Base-by-base conservation (phyloP, 352 stramenopile genomes). In the Phytophthora kernoviae region DNA sequence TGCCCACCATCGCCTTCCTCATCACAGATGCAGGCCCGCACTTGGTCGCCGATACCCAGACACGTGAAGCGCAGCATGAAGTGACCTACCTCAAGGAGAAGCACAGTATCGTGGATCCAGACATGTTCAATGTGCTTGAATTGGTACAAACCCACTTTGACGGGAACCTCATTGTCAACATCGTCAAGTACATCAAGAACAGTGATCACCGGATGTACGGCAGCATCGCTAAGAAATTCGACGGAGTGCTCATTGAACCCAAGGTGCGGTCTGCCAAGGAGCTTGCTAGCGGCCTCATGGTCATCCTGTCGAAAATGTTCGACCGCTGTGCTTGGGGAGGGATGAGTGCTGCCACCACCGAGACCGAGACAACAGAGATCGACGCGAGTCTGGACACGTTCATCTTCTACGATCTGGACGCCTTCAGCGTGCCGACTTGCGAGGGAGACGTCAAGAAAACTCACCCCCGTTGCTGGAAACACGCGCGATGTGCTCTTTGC, bases 1-100 rank as follows among this genome's bases (percentile, higher is more conserved):
- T 86, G 51, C 71, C 81, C 27, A 88, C 81, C 1, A 73, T 90
- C 18, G 78, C 74, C 33, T 90, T 90, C 65, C 54, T 88, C 9
- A 88, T 90, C 75, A 82, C 81, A 2, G 81, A 88, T 46, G 81
- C 79, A 4, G 64, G 66, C 1, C 78, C 78, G 47, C 80, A 90
- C 54, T 49, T 90, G 26, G 57, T 68, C 20, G 72, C 62, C 27
- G 65, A 78, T 15, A 47, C 49, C 27, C 37, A 37, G 34, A 79
- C 77, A 1, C 12, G 45, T 12, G 77, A 88, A 41, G 65, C 80
- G 5, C 54, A 54, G 4, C 68, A 78, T 24, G 75, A 90, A 30
- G 50, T 73, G 26, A 57, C 73, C 15, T 73, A 63, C 33, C 77
- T 90, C 60, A 79, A 73, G 42, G 47, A 62, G 45, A 74, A 75